These are phyloP conservation scores for Hymenotorrendiella dingleyae DNA, from an alignment of 2,329 filamentous ascomycete genomes.

Conservation along the genomic window DNA sequence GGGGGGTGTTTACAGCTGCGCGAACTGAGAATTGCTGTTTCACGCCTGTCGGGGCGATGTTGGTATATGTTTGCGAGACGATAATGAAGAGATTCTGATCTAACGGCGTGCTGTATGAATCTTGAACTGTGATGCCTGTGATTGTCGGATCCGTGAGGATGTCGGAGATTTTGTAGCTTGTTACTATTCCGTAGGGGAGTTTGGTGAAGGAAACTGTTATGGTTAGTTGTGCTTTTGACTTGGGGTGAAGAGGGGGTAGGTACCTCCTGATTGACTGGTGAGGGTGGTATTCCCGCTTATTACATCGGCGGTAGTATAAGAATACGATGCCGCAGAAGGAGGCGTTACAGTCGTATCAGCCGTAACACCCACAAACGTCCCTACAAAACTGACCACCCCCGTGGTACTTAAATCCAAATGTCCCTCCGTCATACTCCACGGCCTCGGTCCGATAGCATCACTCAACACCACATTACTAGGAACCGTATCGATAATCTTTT, in stretches of 20 bases:
- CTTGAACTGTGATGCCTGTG: constrained; percentile 9
- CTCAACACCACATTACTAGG: constrained; percentile 10
- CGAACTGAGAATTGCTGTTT: too few relatives aligned
- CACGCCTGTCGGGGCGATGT: too few relatives aligned
- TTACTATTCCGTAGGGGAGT: constrained; percentile 11
- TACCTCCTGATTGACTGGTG: constrained; percentile 8
- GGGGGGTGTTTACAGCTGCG: too few relatives aligned
- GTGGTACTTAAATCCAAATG: constrained; percentile 10
- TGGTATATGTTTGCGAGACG: constrained; percentile 9
- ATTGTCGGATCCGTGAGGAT: constrained; percentile 4
- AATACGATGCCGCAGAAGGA: constrained; percentile 11
- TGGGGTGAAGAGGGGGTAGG: background rate
- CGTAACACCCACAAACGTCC: constrained; percentile 2
- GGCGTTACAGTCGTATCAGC: background rate
- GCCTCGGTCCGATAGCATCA: constrained; percentile 10
- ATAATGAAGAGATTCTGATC: constrained; percentile 17
- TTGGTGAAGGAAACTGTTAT: background rate
- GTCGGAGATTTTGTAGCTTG: constrained; percentile 13
- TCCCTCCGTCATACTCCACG: constrained; percentile 9
- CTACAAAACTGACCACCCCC: constrained; percentile 5
- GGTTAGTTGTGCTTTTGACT: background rate
- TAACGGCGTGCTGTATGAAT: constrained; percentile 11
- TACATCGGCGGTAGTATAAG: constrained; percentile 8
- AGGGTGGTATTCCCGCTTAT: constrained; percentile 10
- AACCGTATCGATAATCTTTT: constrained; percentile 19